Base-by-base conservation (phyloP, 345 rosid species). In the Citrus cavaleriei region DNA sequence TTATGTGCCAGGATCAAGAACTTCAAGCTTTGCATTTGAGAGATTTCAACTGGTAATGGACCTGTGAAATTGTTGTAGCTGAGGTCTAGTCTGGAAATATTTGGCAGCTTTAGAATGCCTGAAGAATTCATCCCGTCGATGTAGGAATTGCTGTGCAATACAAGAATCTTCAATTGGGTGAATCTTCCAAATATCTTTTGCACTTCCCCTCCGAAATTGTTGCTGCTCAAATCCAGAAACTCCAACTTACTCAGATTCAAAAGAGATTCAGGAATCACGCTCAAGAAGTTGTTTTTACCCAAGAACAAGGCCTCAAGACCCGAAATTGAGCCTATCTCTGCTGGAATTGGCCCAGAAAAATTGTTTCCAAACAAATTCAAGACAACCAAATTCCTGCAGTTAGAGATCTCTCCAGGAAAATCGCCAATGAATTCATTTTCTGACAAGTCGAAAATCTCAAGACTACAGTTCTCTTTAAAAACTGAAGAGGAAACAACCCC, bases 51-150 rank as follows among this genome's bases (percentile, higher is more conserved):
- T 2, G 98, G 99, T 73, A 95, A 84, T 55, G 75, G 81, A n/a
- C 96, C 97, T 0, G 91, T 81, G 70, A 95, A 91, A 21, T 86
- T 89, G 88, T 95, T 95, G 84, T 12, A 76, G 86, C 99, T 91
- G 77, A 95, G 83, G 84, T 95, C 99, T 81, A 95, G 85, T 79
- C 91, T 79, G 10, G 73, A 78, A 69, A 95, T 37, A 68, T 85
- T 90, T 2, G 80, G 83, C 24, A 95, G 77, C 73, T 83, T 78
- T 64, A 93, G 90, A 85, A 95, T 88, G 7, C 93, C 92, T 10
- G 99, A 93, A 70, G 97, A 80, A 37, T 70, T 0, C 28, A 95
- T 77, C 51, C 98, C 98, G n/a, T 90, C 91, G 2, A 83, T 78
- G 70, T 87, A 95, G 21, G 79, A 78, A 81, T 95, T 95, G 21